Percentiles rank a stretch among this genome's conserved stretches.
phyloP scores from a whole-genome alignment of 768 basidiomycete genomes.

The Leccinum subtestaceum region DNA sequence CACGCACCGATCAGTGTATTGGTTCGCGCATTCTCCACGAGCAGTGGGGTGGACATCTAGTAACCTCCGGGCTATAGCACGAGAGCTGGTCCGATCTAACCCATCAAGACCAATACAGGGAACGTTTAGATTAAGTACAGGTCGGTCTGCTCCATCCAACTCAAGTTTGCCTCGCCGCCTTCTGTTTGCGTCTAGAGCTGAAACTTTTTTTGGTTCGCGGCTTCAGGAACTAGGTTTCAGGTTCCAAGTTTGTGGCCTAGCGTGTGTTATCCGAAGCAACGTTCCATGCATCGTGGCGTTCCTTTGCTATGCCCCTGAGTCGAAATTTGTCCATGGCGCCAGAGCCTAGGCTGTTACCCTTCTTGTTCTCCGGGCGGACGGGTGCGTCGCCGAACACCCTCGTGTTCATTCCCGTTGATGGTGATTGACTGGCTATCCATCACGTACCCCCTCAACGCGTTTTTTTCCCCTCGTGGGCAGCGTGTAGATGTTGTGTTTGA shows the following conservation, averaged over 20 bases:
- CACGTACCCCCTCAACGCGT: neutral
- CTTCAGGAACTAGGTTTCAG: neutral
- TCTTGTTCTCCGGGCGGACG: neutral
- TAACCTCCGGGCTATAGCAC: neutral
- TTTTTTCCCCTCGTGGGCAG: neutral
- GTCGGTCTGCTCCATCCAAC: neutral
- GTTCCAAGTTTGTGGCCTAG: neutral
- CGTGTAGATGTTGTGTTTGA: neutral
- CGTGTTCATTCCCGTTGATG: neutral
- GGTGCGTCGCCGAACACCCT: neutral
- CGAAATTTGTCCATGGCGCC: neutral
- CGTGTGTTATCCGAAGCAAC: neutral
- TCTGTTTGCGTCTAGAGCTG: neutral
- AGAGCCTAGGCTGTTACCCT: neutral
- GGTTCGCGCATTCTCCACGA: neutral
- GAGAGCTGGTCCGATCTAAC: neutral
- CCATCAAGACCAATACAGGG: neutral
- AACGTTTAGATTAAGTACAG: neutral
- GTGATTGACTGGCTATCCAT: neutral
- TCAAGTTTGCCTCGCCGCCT: neutral
- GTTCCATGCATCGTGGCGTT: slow-evolving; percentile 7
- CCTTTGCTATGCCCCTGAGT: neutral
- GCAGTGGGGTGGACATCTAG: neutral
- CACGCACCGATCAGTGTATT: neutral
- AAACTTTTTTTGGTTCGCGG: neutral